Conservation (phyloP, 257 asterid species). For the Ilex asprella region DNA sequence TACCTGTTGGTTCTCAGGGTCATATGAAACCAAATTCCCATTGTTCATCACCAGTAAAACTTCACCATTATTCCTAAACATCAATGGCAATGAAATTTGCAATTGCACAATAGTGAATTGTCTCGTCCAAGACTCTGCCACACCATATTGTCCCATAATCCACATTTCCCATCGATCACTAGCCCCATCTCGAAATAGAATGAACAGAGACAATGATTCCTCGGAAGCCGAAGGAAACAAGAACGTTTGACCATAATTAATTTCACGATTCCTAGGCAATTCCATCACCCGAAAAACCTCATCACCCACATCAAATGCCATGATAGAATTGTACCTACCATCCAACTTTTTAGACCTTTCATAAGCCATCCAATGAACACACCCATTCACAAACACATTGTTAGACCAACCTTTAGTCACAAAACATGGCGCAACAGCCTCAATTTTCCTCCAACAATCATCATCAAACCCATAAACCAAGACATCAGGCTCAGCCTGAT, state of each 20-base stretch:
- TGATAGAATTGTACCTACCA: constrained; percentile 21
- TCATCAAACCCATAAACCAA: constrained; percentile 14
- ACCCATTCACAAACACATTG: constrained; percentile 28
- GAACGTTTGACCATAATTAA: constrained; percentile 10
- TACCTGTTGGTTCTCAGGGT: constrained; percentile 18
- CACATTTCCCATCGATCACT: constrained; percentile 32
- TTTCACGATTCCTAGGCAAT: constrained; percentile 17
- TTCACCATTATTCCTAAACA: constrained; percentile 14
- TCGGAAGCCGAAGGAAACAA: constrained; percentile 20
- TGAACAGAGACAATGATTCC: constrained; percentile 27
- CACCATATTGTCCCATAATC: constrained; percentile 31
- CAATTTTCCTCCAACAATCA: constrained; percentile 27
- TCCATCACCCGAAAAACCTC: constrained; percentile 27
- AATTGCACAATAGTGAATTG: constrained; percentile 7
- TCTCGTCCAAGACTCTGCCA: constrained; percentile 27
- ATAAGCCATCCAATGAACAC: constrained; percentile 39
- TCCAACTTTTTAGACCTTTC: neutral
- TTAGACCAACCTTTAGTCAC: constrained; percentile 26
- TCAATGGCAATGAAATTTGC: constrained; percentile 19
- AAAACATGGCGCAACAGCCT: constrained; percentile 21
- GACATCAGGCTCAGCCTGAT: constrained; percentile 19
- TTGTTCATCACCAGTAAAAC: constrained; percentile 16
- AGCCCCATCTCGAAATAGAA: constrained; percentile 6
- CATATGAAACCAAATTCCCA: constrained; percentile 23
- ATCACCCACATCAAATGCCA: constrained; percentile 29